Percentiles rank a stretch among this genome's conserved stretches.
Evolutionary conservation across 805 yeast species (phyloP).

Genomic region (Suhomyces emberorum): DNA sequence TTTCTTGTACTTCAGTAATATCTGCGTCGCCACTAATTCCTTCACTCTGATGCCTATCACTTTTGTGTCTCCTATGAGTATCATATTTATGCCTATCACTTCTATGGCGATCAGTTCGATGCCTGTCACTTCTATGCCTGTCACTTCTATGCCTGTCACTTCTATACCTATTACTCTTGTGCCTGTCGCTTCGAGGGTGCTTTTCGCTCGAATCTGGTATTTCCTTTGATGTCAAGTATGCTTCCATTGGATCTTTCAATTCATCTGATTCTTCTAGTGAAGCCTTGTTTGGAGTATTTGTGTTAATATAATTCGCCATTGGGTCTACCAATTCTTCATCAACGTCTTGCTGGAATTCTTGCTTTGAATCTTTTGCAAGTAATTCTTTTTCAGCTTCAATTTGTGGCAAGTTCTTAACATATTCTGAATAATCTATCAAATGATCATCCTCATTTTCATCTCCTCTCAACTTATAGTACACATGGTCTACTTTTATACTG

Average conservation of each 20-base stretch:
- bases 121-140: constrained; percentile 2
- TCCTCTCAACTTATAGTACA: constrained; percentile 53
- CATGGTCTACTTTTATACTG: constrained; percentile 64
- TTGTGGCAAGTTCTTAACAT: constrained; percentile 6
- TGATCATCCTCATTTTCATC: constrained; percentile 49
- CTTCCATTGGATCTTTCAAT: constrained; percentile 20
- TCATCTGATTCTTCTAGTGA: no score
- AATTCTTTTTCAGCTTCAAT: background rate
- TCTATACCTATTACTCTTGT: constrained; percentile 3
- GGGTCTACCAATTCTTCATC: constrained; percentile 34
- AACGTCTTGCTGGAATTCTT: constrained; percentile 28
- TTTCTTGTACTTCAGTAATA: no score
- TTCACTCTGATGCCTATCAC: no score
- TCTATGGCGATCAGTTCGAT: background rate
- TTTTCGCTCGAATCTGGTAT: background rate
- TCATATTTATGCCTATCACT: background rate
- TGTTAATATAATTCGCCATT: constrained; percentile 18
- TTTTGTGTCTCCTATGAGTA: no score
- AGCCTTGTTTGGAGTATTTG: no score
- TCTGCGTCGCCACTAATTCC: no score
- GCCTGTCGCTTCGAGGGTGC: background rate
- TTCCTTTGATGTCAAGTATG: constrained; percentile 8
- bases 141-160: constrained; percentile 3
- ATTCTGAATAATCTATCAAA: constrained; percentile 24
- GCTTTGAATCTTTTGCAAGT: no score